These are phyloP conservation scores for Penicillium capsulatum DNA, from an alignment of 2,329 filamentous ascomycete species.

Conservation along the genomic window DNA sequence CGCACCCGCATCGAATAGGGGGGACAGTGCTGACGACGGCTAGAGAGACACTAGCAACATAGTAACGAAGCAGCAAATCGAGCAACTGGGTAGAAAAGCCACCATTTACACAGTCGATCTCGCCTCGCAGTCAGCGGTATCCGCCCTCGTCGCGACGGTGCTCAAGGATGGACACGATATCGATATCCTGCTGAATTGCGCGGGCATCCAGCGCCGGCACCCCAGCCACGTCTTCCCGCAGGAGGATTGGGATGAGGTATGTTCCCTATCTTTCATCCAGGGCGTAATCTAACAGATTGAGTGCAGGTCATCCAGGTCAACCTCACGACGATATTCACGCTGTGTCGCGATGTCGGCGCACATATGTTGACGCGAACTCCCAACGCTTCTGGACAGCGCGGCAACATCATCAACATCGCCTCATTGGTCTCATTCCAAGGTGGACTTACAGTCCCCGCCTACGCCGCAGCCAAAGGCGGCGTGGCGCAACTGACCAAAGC, in stretches of 20 bases:
- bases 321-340: conserved; percentile 69
- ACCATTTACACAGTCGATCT: too few species aligned
- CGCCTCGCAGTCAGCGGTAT: too few species aligned
- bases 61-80: conserved; percentile 43
- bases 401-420: conserved; percentile 73
- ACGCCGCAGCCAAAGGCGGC: conserved; percentile 35
- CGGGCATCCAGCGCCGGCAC: conserved; percentile 77
- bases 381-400: conserved; percentile 28
- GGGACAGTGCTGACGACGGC: too few species aligned
- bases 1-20: not conserved
- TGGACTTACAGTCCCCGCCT: conserved; percentile 67
- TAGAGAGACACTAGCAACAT: too few species aligned
- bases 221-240: conserved; percentile 71
- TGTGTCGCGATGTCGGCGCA: conserved; percentile 37
- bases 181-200: conserved; percentile 79
- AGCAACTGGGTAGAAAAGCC: too few species aligned
- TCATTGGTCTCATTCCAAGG: conserved; percentile 80
- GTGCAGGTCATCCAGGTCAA: conserved; percentile 75
- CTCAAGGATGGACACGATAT: conserved; percentile 39
- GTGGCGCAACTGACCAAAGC: conserved; percentile 42
- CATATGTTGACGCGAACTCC: conserved; percentile 30
- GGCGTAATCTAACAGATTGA: not conserved
- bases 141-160: too few species aligned
- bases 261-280: too few species aligned
- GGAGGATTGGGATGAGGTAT: conserved; percentile 67